These are phyloP conservation scores for Penicillium sp. DNA, from an alignment of 2,329 filamentous ascomycete species.

Conservation along the genomic window DNA sequence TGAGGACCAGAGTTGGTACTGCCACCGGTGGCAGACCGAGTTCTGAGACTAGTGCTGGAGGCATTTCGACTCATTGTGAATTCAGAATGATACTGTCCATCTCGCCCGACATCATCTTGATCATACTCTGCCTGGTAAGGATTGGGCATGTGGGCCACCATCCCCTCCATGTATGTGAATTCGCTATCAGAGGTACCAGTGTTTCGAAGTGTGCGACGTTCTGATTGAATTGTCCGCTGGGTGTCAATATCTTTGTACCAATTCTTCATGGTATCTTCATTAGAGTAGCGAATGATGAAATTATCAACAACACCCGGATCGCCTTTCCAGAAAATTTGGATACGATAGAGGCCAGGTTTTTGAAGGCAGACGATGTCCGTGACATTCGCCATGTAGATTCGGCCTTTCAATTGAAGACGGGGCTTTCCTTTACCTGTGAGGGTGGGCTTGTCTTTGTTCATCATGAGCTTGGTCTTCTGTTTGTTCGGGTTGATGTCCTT, in stretches of 20 bases:
- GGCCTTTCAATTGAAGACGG: conserved; percentile 83
- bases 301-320: conserved; percentile 94
- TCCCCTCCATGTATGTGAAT: conserved; percentile 74
- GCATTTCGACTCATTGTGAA: conserved; percentile 63
- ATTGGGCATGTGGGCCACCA: conserved; percentile 70
- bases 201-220: conserved; percentile 50
- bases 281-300: conserved; percentile 89
- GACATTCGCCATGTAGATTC: conserved; percentile 99
- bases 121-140: conserved; percentile 69
- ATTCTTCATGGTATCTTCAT: conserved; percentile 89
- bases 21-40: conserved; percentile 70
- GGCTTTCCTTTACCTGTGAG: conserved; percentile 72
- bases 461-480: conserved; percentile 62
- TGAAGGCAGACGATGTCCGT: conserved; percentile 86
- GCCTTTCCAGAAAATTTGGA: conserved; percentile 98
- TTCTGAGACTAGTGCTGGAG: conserved; percentile 71
- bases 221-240: conserved; percentile 63
- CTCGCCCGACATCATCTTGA: conserved; percentile 47
- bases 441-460: conserved; percentile 66
- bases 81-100: conserved; percentile 43
- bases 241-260: conserved; percentile 79
- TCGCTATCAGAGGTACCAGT: conserved; percentile 63
- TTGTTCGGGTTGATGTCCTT: conserved; percentile 90
- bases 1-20: conserved; percentile 41
- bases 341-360: conserved; percentile 87